Conservation (phyloP, 768 basidiomycete genomes). For the Kwoniella pini region DNA sequence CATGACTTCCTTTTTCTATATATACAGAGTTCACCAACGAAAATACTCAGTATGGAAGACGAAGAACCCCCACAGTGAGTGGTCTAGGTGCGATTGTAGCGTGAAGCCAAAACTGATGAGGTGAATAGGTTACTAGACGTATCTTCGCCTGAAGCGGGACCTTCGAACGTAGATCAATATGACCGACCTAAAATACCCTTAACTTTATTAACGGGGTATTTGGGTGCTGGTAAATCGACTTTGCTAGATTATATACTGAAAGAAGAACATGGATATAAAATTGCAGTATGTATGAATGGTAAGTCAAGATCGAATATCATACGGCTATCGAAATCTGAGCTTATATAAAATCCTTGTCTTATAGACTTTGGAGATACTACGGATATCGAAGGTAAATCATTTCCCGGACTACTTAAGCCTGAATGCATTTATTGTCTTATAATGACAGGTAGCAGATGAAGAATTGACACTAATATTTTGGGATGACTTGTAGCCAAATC, state of each 20-base stretch:
- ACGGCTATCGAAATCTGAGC: not conserved
- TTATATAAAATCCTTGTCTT: not conserved
- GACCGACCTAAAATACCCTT: conserved; percentile 65
- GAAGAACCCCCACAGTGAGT: conserved; percentile 20
- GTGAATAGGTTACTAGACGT: conserved; percentile 8
- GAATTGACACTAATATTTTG: not conserved
- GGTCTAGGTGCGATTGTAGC: not conserved
- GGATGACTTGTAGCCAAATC: conserved; percentile 66
- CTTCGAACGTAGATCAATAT: conserved; percentile 8
- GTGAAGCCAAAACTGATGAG: not conserved
- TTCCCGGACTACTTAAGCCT: not conserved
- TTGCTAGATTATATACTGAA: conserved; percentile 89
- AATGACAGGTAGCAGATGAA: not conserved
- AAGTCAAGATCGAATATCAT: conserved; percentile 22
- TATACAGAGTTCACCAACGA: not conserved
- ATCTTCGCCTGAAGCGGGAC: conserved; percentile 18
- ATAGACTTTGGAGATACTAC: conserved; percentile 84
- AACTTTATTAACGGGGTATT: conserved; percentile 91
- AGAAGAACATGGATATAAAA: conserved; percentile 88
- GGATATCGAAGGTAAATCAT: conserved; percentile 79
- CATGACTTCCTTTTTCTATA: not conserved
- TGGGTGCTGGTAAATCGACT: conserved; percentile 89
- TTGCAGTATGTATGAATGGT: conserved; percentile 98
- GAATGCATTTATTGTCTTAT: not conserved
- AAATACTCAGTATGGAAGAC: conserved; percentile 1